Evolutionary conservation across 331 rosid genomes (phyloP).

Genomic region (Quercus tomentella): DNA sequence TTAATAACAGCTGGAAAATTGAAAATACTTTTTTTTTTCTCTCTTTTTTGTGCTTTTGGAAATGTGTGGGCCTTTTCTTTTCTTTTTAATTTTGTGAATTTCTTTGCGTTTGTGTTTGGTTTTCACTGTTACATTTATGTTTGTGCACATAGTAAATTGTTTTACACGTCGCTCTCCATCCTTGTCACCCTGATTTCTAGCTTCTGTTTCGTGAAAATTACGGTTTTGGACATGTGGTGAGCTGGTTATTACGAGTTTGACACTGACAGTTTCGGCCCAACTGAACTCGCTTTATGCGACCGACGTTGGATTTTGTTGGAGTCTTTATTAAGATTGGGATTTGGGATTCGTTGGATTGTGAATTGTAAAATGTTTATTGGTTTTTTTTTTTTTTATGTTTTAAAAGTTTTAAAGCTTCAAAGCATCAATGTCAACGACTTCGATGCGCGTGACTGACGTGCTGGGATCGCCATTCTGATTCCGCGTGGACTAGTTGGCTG

Average conservation of each 20-base stretch:
- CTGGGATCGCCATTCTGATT: neutral
- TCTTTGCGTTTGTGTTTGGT: neutral
- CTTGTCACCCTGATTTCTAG: conserved; percentile 1
- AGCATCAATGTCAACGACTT: neutral
- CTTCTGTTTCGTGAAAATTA: conserved; percentile 42
- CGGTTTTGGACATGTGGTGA: conserved; percentile 18
- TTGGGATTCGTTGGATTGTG: neutral
- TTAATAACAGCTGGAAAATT: neutral
- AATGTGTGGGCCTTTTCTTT: conserved; percentile 9
- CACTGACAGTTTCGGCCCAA: neutral
- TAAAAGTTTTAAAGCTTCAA: too few relatives aligned
- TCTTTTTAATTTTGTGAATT: too few relatives aligned
- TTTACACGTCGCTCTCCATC: conserved; percentile 40
- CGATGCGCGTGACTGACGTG: conserved; percentile 1
- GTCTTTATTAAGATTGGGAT: neutral
- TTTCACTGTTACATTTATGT: conserved; percentile 27
- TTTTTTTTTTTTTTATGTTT: too few relatives aligned
- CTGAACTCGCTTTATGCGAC: neutral
- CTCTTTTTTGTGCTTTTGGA: neutral
- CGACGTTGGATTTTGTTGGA: conserved; percentile 1
- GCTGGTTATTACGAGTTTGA: neutral
- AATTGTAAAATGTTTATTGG: too few relatives aligned
- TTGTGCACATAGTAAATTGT: conserved; percentile 21
- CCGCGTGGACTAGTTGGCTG: neutral
- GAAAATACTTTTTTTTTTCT: too few relatives aligned